Percentiles rank a stretch among this genome's conserved stretches.
phyloP scores from a whole-genome alignment of 805 yeast species.

The Monosporozyma servazzii region DNA sequence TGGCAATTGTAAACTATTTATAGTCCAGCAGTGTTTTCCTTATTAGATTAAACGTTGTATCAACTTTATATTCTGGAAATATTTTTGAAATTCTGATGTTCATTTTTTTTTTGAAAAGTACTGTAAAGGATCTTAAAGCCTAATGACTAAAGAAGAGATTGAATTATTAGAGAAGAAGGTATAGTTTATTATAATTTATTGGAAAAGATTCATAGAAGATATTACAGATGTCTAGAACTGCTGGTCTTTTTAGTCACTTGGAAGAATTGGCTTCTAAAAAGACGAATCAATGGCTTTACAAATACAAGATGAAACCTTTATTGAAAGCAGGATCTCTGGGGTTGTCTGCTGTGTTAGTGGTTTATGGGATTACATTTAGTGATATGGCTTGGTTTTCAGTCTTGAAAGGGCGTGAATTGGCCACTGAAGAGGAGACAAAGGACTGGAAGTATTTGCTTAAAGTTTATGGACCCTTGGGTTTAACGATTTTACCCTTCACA shows the following conservation, averaged over 20 bases:
- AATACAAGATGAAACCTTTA: slow-evolving; percentile 6
- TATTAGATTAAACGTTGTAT: background rate
- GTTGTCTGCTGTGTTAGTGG: slow-evolving; percentile 20
- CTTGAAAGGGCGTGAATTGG: slow-evolving; percentile 4
- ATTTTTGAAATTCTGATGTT: background rate
- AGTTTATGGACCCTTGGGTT: slow-evolving; percentile 18
- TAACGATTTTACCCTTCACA: slow-evolving; percentile 22
- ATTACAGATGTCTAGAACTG: background rate
- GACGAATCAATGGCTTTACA: slow-evolving; percentile 6
- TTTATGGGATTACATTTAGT: slow-evolving; percentile 23
- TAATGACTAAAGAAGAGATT: background rate
- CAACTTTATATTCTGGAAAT: background rate
- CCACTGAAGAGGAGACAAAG: slow-evolving; percentile 8
- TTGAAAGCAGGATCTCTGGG: slow-evolving; percentile 6
- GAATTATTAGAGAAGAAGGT: too few relatives aligned
- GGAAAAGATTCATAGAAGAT: too few relatives aligned
- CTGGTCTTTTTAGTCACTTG: slow-evolving; percentile 2
- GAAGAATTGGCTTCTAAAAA: slow-evolving; percentile 4
- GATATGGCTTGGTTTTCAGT: slow-evolving; percentile 24
- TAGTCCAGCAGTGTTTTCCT: background rate
- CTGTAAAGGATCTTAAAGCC: background rate
- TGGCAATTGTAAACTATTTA: background rate
- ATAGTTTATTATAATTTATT: too few relatives aligned
- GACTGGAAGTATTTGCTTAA: slow-evolving; percentile 12
- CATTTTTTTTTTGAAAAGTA: background rate